Conservation (phyloP, 2,329 filamentous ascomycete genomes). For the Mycosphaerella arachidis region DNA sequence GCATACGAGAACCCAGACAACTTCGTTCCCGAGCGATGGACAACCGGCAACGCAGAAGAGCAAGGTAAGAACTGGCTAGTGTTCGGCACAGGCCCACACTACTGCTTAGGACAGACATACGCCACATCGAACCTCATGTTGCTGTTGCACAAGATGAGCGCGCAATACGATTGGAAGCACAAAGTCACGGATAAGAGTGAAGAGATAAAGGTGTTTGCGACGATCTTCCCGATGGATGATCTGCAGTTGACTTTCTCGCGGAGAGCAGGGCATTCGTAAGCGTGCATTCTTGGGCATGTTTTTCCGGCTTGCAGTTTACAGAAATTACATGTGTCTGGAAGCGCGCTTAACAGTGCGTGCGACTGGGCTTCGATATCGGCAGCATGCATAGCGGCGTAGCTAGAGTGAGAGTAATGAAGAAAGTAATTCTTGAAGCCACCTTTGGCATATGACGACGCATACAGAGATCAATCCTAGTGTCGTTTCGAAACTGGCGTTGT, state of each 20-base stretch:
- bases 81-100: constrained; percentile 92
- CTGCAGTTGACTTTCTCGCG: constrained; percentile 23
- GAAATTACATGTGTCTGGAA: neutral
- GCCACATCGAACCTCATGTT: constrained; percentile 84
- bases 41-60: constrained; percentile 80
- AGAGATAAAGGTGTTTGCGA: constrained; percentile 97
- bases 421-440: neutral
- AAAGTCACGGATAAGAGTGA: constrained; percentile 77
- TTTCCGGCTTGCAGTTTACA: neutral
- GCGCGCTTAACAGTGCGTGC: neutral
- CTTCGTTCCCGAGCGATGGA: constrained; percentile 86
- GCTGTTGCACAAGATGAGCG: constrained; percentile 31
- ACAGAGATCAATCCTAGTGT: neutral
- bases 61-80: constrained; percentile 96
- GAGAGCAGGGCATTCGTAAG: constrained; percentile 7
- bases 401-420: neutral
- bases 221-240: constrained; percentile 82
- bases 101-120: constrained; percentile 92
- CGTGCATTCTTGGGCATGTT: neutral
- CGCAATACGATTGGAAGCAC: constrained; percentile 71
- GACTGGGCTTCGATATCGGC: neutral
- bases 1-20: constrained; percentile 84
- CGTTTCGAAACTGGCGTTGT: too few species aligned
- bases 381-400: neutral
- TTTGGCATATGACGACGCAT: neutral